A percentile compares a stretch with the other conserved stretches of the same genome.
Evolutionary conservation across 306 rosid genomes (phyloP).

Genomic region (Lathyrus sativus): DNA sequence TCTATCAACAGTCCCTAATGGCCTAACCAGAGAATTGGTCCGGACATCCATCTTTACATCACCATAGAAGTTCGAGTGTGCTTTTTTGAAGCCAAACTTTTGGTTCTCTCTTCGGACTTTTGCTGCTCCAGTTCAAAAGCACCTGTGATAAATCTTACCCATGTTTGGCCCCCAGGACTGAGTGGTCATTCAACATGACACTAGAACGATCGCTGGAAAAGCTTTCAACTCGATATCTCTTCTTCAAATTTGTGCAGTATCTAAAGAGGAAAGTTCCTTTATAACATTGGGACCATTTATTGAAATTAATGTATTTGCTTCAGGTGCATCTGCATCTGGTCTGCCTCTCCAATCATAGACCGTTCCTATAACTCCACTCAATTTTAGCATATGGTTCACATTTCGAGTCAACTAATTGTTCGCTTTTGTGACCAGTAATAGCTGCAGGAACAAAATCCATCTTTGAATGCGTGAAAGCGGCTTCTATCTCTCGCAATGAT

Average conservation of each 20-base stretch:
- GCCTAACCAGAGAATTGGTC: constrained; percentile 72
- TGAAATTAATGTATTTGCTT: too few species aligned
- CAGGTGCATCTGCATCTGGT: too few species aligned
- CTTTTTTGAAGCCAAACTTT: constrained; percentile 74
- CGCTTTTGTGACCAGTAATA: too few species aligned
- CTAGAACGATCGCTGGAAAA: constrained; percentile 68
- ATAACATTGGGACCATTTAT: too few species aligned
- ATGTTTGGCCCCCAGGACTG: constrained; percentile 64
- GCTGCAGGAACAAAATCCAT: too few species aligned
- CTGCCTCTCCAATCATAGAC: too few species aligned
- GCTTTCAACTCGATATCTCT: constrained; percentile 89
- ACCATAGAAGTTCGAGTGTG: constrained; percentile 93
- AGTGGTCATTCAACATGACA: constrained; percentile 68
- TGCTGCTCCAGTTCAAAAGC: constrained; percentile 87
- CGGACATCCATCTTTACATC: constrained; percentile 93
- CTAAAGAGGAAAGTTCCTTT: too few species aligned
- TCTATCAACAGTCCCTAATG: constrained; percentile 79
- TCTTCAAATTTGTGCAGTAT: constrained; percentile 82
- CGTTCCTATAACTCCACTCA: too few species aligned
- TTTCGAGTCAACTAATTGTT: too few species aligned
- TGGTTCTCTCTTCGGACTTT: constrained; percentile 78
- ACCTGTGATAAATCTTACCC: constrained; percentile 62
- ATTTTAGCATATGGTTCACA: too few species aligned
- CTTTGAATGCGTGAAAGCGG: too few species aligned
- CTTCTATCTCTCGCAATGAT: too few species aligned